Conservation (phyloP, 139 green algal species). For the Astrephomene gubernaculifera region DNA sequence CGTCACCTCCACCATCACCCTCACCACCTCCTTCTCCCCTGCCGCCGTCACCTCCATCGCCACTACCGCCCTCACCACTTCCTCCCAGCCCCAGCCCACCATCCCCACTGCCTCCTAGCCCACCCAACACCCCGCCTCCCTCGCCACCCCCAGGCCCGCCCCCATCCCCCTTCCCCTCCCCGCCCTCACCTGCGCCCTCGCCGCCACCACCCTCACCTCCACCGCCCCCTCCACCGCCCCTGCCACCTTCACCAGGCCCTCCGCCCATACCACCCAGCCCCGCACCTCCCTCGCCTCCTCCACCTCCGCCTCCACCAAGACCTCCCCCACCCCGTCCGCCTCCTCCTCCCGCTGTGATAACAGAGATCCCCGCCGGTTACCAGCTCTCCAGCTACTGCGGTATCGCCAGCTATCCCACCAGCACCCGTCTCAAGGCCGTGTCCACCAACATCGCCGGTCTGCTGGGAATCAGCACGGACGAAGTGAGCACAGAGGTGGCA, state of each 20-base stretch:
- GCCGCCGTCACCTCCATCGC: background rate
- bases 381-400: slow-evolving; percentile 6
- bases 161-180: background rate
- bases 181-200: no score
- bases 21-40: background rate
- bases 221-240: background rate
- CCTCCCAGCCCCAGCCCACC: no score
- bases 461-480: background rate
- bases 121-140: no score
- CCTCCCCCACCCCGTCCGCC: background rate
- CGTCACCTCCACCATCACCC: background rate
- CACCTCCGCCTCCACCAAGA: background rate
- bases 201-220: background rate
- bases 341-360: background rate
- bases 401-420: background rate
- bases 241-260: background rate
- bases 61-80: background rate
- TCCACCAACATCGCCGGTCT: slow-evolving; percentile 17
- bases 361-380: background rate
- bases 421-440: slow-evolving; percentile 1
- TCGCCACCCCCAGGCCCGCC: background rate
- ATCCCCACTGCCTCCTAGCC: no score
- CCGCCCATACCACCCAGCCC: background rate
- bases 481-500: background rate
- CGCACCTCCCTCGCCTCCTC: background rate